A percentile compares a stretch with the other conserved stretches of the same genome.
phyloP scores from a whole-genome alignment of 2,329 filamentous ascomycete species.

The Colletotrichum abscissum region DNA sequence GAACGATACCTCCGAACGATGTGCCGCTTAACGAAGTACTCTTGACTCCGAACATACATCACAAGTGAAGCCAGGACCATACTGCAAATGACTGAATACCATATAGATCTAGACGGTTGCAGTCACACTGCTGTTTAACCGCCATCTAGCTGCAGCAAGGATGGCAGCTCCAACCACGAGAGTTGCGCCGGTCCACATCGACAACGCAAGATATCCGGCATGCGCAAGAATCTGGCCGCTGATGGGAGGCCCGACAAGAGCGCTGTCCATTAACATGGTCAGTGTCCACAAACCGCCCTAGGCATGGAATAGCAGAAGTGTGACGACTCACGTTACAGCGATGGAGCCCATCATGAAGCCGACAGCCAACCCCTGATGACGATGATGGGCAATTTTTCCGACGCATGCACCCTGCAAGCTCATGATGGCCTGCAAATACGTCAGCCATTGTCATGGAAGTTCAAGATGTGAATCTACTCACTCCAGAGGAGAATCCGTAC shows the following conservation, averaged over 20 bases:
- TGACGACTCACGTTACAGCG: conserved; percentile 51
- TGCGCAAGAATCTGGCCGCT: conserved; percentile 49
- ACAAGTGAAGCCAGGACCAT: no score
- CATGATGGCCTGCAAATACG: conserved; percentile 54
- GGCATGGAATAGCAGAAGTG: no score
- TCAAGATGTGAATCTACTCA: conserved; percentile 34
- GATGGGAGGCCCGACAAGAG: conserved; percentile 54
- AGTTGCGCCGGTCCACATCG: conserved; percentile 49
- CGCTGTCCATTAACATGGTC: conserved; percentile 38
- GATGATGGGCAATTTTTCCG: conserved; percentile 50
- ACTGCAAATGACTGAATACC: no score
- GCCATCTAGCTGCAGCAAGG: conserved; percentile 36
- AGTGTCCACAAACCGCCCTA: no score
- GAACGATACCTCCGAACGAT: no score
- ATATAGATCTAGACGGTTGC: not conserved
- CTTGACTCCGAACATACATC: no score
- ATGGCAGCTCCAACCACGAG: conserved; percentile 45
- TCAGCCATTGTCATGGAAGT: conserved; percentile 46
- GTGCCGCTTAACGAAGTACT: no score
- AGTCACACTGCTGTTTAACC: not conserved
- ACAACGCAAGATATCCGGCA: conserved; percentile 54
- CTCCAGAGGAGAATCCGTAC: conserved; percentile 59
- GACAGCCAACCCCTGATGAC: conserved; percentile 53
- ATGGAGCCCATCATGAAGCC: conserved; percentile 54
- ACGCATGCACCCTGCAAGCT: conserved; percentile 59